Percentiles rank a stretch among this genome's conserved stretches.
Conservation (phyloP, 305 asterid genomes). For the Ruellia speciosa region DNA sequence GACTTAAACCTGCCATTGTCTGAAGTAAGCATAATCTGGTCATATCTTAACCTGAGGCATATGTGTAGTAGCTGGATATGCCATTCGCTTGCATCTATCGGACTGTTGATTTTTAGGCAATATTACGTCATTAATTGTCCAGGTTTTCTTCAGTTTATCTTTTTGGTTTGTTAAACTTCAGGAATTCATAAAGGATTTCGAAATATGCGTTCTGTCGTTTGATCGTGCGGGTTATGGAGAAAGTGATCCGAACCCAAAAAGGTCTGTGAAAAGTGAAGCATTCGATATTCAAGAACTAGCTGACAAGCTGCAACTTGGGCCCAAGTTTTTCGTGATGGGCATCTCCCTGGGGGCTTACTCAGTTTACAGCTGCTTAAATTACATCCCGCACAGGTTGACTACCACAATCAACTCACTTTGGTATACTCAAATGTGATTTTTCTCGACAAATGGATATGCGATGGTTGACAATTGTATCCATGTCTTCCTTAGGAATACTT, state of each 20-base stretch:
- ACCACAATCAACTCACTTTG: too few species aligned
- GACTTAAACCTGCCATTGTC: constrained; percentile 36
- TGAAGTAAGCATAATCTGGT: constrained; percentile 30
- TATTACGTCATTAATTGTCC: too few species aligned
- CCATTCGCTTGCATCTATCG: not conserved
- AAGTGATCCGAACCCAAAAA: constrained; percentile 57
- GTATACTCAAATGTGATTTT: too few species aligned
- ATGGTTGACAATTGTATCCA: too few species aligned
- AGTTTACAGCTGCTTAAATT: constrained; percentile 49
- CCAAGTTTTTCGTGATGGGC: constrained; percentile 53
- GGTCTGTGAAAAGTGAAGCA: constrained; percentile 62
- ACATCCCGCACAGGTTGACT: constrained; percentile 73
- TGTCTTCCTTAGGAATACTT: not conserved
- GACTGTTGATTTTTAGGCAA: not conserved
- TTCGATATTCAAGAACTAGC: constrained; percentile 71
- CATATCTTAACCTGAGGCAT: too few species aligned
- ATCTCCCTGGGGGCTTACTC: constrained; percentile 57
- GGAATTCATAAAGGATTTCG: constrained; percentile 45
- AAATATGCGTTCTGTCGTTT: constrained; percentile 38
- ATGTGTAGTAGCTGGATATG: not conserved
- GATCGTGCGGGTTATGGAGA: constrained; percentile 85
- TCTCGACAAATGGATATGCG: too few species aligned
- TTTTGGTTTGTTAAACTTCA: constrained; percentile 21
- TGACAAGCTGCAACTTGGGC: constrained; percentile 55
- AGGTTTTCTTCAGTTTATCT: not conserved